Evolutionary conservation across 768 basidiomycete genomes (phyloP).

Genomic region (Cystobasidium tubakii): DNA sequence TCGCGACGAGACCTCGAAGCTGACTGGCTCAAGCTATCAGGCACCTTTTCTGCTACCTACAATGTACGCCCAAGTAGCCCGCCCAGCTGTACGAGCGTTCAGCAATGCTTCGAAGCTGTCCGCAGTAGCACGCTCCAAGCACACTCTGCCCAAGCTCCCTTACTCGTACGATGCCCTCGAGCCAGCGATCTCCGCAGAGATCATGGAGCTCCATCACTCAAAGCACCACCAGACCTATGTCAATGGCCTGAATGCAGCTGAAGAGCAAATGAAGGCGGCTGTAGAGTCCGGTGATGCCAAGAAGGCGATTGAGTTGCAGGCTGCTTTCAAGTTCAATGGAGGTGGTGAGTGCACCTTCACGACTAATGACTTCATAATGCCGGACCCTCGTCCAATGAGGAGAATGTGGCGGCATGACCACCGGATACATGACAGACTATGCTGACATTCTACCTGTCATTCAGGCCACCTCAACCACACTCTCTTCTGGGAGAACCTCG

Average conservation of each 20-base stretch:
- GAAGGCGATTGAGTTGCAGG: conserved; percentile 74
- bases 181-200: conserved; percentile 81
- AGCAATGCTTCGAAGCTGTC: conserved; percentile 16
- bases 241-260: conserved; percentile 85
- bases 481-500: conserved; percentile 96
- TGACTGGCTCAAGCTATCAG: too few species aligned
- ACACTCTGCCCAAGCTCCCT: conserved; percentile 30
- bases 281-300: conserved; percentile 57
- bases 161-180: conserved; percentile 54
- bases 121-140: conserved; percentile 11
- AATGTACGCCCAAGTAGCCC: conserved; percentile 8
- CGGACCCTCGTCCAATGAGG: neutral
- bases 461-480: conserved; percentile 85
- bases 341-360: conserved; percentile 55
- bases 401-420: neutral
- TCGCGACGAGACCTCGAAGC: too few species aligned
- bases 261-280: conserved; percentile 66
- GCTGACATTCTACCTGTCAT: neutral
- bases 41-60: neutral
- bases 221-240: conserved; percentile 84
- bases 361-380: neutral
- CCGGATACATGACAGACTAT: neutral
- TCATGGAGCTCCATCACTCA: conserved; percentile 87
- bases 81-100: conserved; percentile 1
- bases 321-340: conserved; percentile 95